Base-by-base conservation (phyloP, 2,329 filamentous ascomycete genomes). In the Xylaria sp. region DNA sequence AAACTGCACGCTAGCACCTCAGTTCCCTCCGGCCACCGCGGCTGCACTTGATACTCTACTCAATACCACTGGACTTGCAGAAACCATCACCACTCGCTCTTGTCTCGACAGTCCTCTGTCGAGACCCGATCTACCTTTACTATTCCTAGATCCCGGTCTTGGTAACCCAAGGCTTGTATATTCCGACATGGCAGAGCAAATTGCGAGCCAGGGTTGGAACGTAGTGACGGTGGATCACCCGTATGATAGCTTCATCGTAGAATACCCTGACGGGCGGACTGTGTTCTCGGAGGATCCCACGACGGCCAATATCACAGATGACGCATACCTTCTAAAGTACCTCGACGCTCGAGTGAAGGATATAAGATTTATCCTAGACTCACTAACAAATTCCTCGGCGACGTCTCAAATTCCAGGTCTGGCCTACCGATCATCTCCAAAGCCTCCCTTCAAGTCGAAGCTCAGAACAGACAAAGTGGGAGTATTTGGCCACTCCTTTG, bases 161-260 rank as follows among this genome's bases (percentile, higher is more conserved):
- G 81, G 80, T 3, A 79, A 79, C 5, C 80, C 81, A 0, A 77
- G 84, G 0, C 71, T 82, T 0, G 51, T 84, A 1, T 83, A 86
- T 69, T 78, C 75, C 3, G 79, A 78, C 5, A 77, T 82, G 64
- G 81, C 83, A 1, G 78, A 79, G 2, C 79, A 82, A 3, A 75
- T 87, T 2, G 82, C 83, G 0, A 82, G 81, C 17, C 76, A 80
- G 5, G 84, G 84, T 0, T 82, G 80, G 55, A 75, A 80, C 0
- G 81, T 87, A 2, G 74, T 85, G 13, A 75, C 83, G 0, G 74
- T 87, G 27, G 85, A 87, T 63, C 84, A 86, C 57, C 79, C 84
- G 0, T 81, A 82, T 54, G 84, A 86, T 54, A 77, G 80, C 0
- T 63, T 73, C 0, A 75, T 83, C 22, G 79, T 86, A 9, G 79